Percentiles rank a stretch among this genome's conserved stretches.
phyloP scores from a whole-genome alignment of 192 early-diverging fungal genomes.

The Irineochytrium annulatum region DNA sequence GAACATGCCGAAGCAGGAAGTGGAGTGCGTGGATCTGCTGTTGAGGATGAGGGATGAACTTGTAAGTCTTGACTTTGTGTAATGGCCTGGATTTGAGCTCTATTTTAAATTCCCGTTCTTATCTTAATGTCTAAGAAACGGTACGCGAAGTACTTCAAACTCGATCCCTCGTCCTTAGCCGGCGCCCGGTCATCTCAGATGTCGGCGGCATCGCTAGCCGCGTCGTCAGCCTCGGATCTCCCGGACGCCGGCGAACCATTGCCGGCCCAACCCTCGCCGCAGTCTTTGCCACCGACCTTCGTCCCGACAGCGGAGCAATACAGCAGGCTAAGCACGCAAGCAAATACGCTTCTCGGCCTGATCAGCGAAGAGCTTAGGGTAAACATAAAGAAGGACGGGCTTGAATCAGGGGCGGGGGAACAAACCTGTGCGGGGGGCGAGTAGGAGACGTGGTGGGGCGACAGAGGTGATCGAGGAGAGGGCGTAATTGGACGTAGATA shows the following conservation, averaged over 20 bases:
- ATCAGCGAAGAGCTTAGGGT: slow-evolving; percentile 40
- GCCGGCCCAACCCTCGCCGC: too few relatives aligned
- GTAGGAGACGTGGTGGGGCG: too few relatives aligned
- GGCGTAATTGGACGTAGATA: too few relatives aligned
- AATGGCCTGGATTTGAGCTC: slow-evolving; percentile 11
- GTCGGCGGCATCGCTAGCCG: not conserved
- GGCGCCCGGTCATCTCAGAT: not conserved
- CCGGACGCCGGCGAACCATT: slow-evolving; percentile 13
- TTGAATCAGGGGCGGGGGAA: too few relatives aligned
- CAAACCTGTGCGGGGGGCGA: too few relatives aligned
- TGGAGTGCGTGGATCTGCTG: slow-evolving; percentile 69
- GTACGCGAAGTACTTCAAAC: not conserved
- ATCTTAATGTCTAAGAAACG: not conserved
- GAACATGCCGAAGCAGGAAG: slow-evolving; percentile 45
- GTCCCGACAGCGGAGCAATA: slow-evolving; percentile 41
- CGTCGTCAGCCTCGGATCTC: not conserved
- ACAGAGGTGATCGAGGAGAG: too few relatives aligned
- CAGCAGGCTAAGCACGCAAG: slow-evolving; percentile 23
- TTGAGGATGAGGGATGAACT: slow-evolving; percentile 63
- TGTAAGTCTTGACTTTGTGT: slow-evolving; percentile 39
- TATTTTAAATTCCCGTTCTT: slow-evolving; percentile 1
- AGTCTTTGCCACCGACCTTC: too few relatives aligned
- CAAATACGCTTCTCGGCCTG: slow-evolving; percentile 28
- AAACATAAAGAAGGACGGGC: too few relatives aligned
- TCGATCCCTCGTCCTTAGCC: not conserved